Percentiles rank a stretch among this genome's conserved stretches.
phyloP scores from a whole-genome alignment of 164 flowering plant genomes.

The Chloranthus sessilifolius region DNA sequence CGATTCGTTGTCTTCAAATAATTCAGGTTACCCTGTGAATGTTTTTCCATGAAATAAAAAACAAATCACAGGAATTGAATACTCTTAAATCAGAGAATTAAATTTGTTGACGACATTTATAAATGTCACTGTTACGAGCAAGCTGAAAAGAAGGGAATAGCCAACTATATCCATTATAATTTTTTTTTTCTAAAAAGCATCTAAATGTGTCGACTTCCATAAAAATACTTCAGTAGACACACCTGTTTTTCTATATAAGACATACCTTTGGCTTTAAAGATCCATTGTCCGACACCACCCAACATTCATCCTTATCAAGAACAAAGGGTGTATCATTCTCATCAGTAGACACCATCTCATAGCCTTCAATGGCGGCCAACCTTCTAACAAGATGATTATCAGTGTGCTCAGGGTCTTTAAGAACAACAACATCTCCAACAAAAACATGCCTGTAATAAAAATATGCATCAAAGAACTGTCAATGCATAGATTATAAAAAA shows the following conservation, averaged over 20 bases:
- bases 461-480: background rate
- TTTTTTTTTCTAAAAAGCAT: no score
- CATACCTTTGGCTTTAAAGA: conserved; percentile 77
- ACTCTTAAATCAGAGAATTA: no score
- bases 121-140: no score
- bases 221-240: background rate
- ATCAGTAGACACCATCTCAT: conserved; percentile 84
- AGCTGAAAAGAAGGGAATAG: no score
- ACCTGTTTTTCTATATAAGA: no score
- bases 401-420: conserved; percentile 72
- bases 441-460: conserved; percentile 50
- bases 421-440: conserved; percentile 88
- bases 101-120: no score
- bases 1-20: no score
- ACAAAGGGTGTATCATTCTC: conserved; percentile 84
- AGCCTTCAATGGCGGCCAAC: conserved; percentile 87
- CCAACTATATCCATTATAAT: no score
- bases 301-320: conserved; percentile 80
- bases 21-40: no score
- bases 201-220: background rate
- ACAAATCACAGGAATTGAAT: no score
- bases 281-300: conserved; percentile 91
- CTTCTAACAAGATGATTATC: conserved; percentile 71
- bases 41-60: no score
- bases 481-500: background rate